phyloP scores from a whole-genome alignment of 202 grass and related monocot genomes.

The Bolboschoenoplectus hybrid region DNA sequence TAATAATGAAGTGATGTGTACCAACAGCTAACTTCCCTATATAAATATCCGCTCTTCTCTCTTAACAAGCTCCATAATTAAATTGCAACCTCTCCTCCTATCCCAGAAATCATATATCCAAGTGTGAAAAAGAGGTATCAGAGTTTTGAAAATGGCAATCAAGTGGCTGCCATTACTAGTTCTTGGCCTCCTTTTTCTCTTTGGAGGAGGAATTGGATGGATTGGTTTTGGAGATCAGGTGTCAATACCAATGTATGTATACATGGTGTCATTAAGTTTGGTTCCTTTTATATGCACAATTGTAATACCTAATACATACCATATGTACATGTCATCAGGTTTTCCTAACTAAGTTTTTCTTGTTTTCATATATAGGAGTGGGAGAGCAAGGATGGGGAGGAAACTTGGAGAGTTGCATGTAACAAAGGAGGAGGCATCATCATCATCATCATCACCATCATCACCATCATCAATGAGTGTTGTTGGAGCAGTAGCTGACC shows the following conservation, averaged over 20 bases:
- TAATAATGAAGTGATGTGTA: conserved; percentile 4
- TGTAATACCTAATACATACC: neutral
- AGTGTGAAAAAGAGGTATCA: conserved; percentile 15
- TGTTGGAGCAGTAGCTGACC: conserved; percentile 40
- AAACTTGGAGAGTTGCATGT: conserved; percentile 29
- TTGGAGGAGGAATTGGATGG: conserved; percentile 8
- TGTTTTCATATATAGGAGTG: neutral
- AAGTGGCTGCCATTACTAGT: conserved; percentile 30
- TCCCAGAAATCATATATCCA: neutral
- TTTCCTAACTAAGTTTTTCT: neutral
- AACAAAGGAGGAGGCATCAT: neutral
- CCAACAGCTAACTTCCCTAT: neutral
- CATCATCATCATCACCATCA: neutral
- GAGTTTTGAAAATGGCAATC: conserved; percentile 1
- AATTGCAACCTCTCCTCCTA: conserved; percentile 10
- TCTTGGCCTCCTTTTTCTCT: conserved; percentile 25
- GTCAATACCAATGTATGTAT: conserved; percentile 31
- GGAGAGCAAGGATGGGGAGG: conserved; percentile 13
- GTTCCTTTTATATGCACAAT: neutral
- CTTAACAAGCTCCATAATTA: neutral
- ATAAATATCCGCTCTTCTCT: neutral
- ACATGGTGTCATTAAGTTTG: neutral
- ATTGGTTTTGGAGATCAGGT: neutral
- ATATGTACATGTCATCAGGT: neutral
- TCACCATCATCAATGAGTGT: neutral